Evolutionary conservation across 2,329 filamentous ascomycete genomes (phyloP).

Genomic region (Xylariaceae sp.): DNA sequence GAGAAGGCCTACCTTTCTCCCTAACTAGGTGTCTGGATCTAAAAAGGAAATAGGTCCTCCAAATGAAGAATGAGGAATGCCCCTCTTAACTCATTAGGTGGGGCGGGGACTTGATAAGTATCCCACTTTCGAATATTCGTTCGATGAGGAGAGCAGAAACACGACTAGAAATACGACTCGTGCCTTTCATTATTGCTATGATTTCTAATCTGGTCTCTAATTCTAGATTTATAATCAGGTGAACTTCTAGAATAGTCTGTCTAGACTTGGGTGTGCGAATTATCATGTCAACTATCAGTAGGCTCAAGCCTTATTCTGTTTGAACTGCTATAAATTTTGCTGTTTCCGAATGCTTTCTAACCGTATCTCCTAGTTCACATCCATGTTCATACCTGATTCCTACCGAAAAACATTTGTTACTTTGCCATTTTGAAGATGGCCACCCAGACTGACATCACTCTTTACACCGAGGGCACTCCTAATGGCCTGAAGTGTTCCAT

Average conservation of each 20-base stretch:
- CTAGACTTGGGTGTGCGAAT: neutral
- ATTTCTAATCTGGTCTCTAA: conserved; percentile 2
- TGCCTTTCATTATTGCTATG: neutral
- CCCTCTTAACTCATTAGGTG: neutral
- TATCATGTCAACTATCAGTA: neutral
- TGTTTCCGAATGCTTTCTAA: neutral
- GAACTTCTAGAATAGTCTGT: neutral
- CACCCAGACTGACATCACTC: conserved; percentile 64
- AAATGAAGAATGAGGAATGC: conserved; percentile 15
- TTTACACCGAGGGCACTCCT: conserved; percentile 84
- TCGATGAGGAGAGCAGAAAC: neutral
- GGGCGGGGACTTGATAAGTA: neutral
- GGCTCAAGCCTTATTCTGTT: neutral
- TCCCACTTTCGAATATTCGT: conserved; percentile 4
- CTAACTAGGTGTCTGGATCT: neutral
- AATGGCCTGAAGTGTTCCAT: conserved; percentile 91
- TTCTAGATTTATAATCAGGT: conserved; percentile 8
- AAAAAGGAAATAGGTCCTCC: conserved; percentile 17
- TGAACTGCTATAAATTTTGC: conserved; percentile 4
- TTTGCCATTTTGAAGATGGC: conserved; percentile 46
- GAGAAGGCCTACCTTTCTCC: neutral
- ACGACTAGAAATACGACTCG: neutral
- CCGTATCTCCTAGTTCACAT: neutral
- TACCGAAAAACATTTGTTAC: neutral
- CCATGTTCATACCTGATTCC: neutral